Base-by-base conservation (phyloP, 768 basidiomycete species). In the Lyophyllum atratum region DNA sequence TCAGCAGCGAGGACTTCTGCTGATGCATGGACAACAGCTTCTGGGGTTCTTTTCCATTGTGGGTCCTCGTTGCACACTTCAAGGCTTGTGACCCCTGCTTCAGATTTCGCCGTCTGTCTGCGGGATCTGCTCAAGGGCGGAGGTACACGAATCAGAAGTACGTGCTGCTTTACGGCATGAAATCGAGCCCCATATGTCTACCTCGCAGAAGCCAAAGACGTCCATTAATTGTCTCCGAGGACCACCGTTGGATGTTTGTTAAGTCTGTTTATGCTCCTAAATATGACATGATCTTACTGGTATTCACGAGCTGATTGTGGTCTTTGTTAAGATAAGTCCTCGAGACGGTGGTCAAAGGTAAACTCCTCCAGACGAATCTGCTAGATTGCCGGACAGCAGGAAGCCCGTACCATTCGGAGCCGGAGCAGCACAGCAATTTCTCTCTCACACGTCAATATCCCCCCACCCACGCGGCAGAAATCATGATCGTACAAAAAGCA, bases 371-470 rank as follows among this genome's bases (percentile, higher is more conserved):
- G 29, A 31, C 50, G 34, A 33, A 49, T 42, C 47, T 43, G 37
- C 6, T 50, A 43, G 53, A 48, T 55, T 42, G 33, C 56, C 53
- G 60, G 42, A 26, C 19, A 49, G 24, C n/a, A 29, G 29, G 45
- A 55, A 49, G 14, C 49, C 59, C 60, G 60, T 21, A 31, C 51
- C 34, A 28, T 28, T 53, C 60, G 60, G 60, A 46, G 22, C 60
- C 60, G 60, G 48, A 24, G 37, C 21, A 43, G 42, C 52, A 54
- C 52, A 52, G 48, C 58, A 29, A 25, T 22, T 39, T 4, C 5
- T 31, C 34, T 54, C 46, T 56, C 53, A 26, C 63, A 59, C 57
- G 48, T 49, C 43, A 56, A 61, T 59, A 52, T 61, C 31, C 44
- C 46, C 55, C 29, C 49, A 56, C 50, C 26, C n/a, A 53, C 47